Base-by-base conservation (phyloP, 163 green algal genomes). In the Volvox carteri region DNA sequence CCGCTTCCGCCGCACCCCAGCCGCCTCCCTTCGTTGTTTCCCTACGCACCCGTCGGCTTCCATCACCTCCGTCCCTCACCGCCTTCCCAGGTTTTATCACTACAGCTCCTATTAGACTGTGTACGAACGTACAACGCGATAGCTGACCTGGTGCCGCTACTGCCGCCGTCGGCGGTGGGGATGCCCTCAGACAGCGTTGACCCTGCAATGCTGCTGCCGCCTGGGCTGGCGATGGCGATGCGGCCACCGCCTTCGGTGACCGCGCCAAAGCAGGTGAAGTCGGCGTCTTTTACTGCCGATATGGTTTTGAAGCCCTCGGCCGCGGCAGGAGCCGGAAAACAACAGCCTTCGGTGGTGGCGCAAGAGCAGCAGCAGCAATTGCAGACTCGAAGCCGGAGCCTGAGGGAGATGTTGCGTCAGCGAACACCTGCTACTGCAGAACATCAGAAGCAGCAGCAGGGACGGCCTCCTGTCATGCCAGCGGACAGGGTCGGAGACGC, bases 61-160 rank as follows among this genome's bases (percentile, higher is more conserved):
- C n/a, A n/a, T n/a, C n/a, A n/a, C n/a, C n/a, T n/a, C n/a, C n/a
- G n/a, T n/a, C n/a, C n/a, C n/a, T n/a, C n/a, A n/a, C n/a, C n/a
- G n/a, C n/a, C 54, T 19, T 2, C 78, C 52, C 91, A 96, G 92
- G 93, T 94, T 18, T 87, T 95, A 44, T 73, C 62, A 12, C 85
- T 84, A 8, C 91, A 95, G 81, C 78, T 93, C 77, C 58, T 94
- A 37, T 52, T 94, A 74, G 90, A 93, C 42, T 56, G 35, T 11
- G 80, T 92, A 5, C 84, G 50, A 18, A 78, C 90, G 18, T 96
- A 95, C 89, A 95, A 95, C n/a, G 50, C 33, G 0, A 67, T 96
- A 0, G 88, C 74, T 1, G 83, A 90, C 30, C 67, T 88, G 62
- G 83, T 92, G 83, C 88, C 88, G 37, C 19, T 79, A 21, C 65